A percentile compares a stretch with the other conserved stretches of the same genome.
Evolutionary conservation across 345 rosid species (phyloP).

Genomic region (Eucalyptus tenuipes): DNA sequence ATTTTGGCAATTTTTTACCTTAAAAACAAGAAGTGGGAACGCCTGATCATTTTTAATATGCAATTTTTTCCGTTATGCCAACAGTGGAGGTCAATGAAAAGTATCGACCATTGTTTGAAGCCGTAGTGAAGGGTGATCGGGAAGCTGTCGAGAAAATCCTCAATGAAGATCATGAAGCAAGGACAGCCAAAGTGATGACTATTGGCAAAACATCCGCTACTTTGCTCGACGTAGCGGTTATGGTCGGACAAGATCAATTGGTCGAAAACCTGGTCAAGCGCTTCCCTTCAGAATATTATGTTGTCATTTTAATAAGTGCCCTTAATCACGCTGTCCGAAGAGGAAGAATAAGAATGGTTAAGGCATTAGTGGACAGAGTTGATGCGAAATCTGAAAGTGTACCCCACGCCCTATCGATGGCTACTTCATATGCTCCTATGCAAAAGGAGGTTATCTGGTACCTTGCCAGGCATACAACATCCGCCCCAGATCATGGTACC

Average conservation of each 20-base stretch:
- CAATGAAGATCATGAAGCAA: neutral
- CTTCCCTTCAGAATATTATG: neutral
- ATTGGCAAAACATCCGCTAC: neutral
- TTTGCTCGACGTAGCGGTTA: neutral
- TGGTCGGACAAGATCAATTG: neutral
- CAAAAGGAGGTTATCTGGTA: neutral
- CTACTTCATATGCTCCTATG: neutral
- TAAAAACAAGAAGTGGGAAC: neutral
- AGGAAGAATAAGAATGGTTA: neutral
- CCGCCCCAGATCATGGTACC: neutral
- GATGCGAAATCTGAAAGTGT: neutral
- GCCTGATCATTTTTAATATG: neutral
- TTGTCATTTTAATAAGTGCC: neutral
- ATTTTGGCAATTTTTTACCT: neutral
- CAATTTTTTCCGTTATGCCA: neutral
- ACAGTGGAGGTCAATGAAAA: neutral
- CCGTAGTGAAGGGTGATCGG: neutral
- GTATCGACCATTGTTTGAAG: neutral
- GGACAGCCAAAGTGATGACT: neutral
- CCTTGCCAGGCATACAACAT: neutral
- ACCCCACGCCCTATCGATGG: neutral
- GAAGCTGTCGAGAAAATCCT: neutral
- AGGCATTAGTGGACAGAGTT: neutral
- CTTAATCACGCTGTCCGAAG: neutral
- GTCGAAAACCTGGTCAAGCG: neutral